Evolutionary conservation across 352 stramenopile genomes (phyloP), one percentile per base, ranked within the genome.

Genomic region (Pythium sukuiense): DNA sequence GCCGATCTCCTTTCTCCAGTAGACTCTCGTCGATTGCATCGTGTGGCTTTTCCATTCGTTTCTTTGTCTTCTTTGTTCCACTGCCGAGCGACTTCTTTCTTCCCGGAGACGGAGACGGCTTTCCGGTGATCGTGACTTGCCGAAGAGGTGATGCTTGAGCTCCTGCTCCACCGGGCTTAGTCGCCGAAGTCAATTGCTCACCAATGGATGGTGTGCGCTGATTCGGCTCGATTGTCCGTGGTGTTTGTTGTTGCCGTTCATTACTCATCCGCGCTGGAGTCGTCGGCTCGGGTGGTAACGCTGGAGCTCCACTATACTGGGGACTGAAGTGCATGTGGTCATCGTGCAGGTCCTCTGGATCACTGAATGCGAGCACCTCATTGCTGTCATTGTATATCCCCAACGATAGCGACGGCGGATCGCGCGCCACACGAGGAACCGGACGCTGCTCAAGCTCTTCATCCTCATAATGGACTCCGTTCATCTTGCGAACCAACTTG

Each of bases 271-370:
- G 63, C 39, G 61, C 50, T 30, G 64, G 58, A 18, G 56, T 61
- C 9, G 35, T 29, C 6, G 50, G 56, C 32, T 70, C 48, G 20
- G 46, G 50, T 4, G 55, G 20, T 24, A 50, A 24, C 6, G 37
- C 52, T 1, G 29, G 45, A 18, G 30, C 45, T 32, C 39, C 78
- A 29, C 76, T 70, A 69, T 76, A 79, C 37, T 83, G 76, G 16
- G 81, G 81, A 61, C 81, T 90, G 59, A 80, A 88, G 46, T 88
- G 79, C 71, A 82, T 79, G 11, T 82, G 71, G 24, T 71, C 63
- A 43, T 73, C 52, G 35, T 56, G 54, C 1, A 49, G 39, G 41
- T 71, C 63, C 9, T 68, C 69, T 35, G 54, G 55, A 64, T 77
- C 72, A 73, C 39, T 76, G 53, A 70, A 64, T 32, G 20, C 37